Evolutionary conservation across 139 green algal species (phyloP), one percentile per base, ranked within the genome.

Genomic region (Chlamydomonas sphaeroides): DNA sequence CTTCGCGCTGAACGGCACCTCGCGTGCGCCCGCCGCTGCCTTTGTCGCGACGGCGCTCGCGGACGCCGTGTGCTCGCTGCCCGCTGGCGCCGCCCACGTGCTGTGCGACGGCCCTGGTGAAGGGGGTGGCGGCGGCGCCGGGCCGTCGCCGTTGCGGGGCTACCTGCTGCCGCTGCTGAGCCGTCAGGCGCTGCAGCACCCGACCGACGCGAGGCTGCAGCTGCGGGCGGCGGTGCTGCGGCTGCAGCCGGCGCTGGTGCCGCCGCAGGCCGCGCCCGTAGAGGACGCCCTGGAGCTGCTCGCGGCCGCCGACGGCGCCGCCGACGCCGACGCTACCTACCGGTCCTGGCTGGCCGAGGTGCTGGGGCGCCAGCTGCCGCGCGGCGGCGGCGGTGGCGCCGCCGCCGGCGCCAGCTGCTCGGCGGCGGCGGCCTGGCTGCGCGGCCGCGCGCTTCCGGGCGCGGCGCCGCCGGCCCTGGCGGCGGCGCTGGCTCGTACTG

Each of bases 101-200:
- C n/a, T n/a, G n/a, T n/a, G n/a, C n/a, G 45, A 53, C 45, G 45
- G 45, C 45, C 45, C 45, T 62, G 53, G 53, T 17, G 53, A 7
- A 10, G 20, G 59, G 30, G 7, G 4, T 20, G n/a, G 59, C n/a
- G n/a, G 59, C 18, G 18, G 59, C 8, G n/a, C 59, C 18, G 6
- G 11, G 10, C 7, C 59, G 32, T 61, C n/a, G 72, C n/a, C n/a
- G 61, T 42, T 82, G 30, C 75, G 75, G 10, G 42, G 75, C 8
- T 6, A n/a, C n/a, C 61, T 82, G 23, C 41, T 82, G 75, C 75
- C 75, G 75, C 62, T 82, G 53, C 61, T 82, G 61, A 48, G 39
- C 3, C 61, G 75, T 0, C 42, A 63, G 42, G 62, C 75, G 45
- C 75, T 82, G 45, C 75, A 82, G 75, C 61, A 82, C 32, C 75